phyloP scores from a whole-genome alignment of 2,329 filamentous ascomycete genomes.

The Apiospora hydei region DNA sequence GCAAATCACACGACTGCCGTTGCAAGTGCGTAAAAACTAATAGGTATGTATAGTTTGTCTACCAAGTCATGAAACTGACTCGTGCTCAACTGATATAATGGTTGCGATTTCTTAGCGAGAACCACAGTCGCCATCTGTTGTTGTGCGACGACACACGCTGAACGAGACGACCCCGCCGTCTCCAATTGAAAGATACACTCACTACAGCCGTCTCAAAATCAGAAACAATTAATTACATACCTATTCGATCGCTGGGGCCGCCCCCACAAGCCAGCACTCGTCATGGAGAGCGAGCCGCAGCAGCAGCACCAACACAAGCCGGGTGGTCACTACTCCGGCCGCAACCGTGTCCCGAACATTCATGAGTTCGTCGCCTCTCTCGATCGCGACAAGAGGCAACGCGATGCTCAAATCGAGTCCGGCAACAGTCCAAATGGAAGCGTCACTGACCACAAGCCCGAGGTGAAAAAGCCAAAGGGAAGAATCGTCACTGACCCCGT shows the following conservation, averaged over 20 bases:
- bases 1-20: not conserved
- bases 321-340: constrained; percentile 74
- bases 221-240: not conserved
- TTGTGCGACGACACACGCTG: not conserved
- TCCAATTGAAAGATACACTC: not conserved
- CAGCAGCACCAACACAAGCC: constrained; percentile 38
- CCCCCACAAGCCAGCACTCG: not conserved
- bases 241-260: not conserved
- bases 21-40: not conserved
- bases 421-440: constrained; percentile 33
- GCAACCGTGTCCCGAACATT: constrained; percentile 87
- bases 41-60: constrained; percentile 8
- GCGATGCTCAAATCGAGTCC: constrained; percentile 76
- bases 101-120: not conserved
- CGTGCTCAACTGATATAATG: not conserved
- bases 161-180: not conserved
- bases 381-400: constrained; percentile 78
- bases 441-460: constrained; percentile 52
- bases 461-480: constrained; percentile 46
- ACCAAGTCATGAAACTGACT: not conserved
- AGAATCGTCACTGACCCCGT: constrained; percentile 86
- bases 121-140: not conserved
- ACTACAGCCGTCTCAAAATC: not conserved
- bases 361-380: constrained; percentile 82
- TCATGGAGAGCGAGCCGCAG: constrained; percentile 40